Evolutionary conservation across 805 yeast species (phyloP).

Genomic region (Saccharomycopsis javanensis): DNA sequence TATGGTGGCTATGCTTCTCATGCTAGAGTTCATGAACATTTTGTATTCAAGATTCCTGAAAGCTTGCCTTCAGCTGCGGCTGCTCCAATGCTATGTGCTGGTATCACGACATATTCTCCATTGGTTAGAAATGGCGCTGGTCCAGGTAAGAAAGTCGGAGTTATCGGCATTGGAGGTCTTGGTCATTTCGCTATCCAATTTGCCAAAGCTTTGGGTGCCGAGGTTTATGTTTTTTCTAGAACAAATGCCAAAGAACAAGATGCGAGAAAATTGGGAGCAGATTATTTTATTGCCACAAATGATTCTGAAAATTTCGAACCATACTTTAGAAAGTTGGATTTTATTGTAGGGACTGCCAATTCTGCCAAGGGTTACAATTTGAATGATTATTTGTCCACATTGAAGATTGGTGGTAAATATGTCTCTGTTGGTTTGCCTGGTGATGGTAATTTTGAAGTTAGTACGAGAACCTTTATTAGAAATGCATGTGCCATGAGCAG

Average conservation of each 20-base stretch:
- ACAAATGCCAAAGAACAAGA: conserved; percentile 38
- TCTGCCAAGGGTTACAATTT: conserved; percentile 15
- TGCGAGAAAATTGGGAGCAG: conserved; percentile 43
- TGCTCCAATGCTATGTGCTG: conserved; percentile 74
- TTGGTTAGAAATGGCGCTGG: conserved; percentile 42
- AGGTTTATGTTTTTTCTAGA: conserved; percentile 49
- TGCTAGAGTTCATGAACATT: conserved; percentile 52
- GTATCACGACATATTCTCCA: conserved; percentile 64
- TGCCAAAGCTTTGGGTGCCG: conserved; percentile 52
- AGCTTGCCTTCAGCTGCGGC: conserved; percentile 40
- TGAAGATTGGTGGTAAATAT: conserved; percentile 50
- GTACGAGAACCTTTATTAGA: conserved; percentile 26
- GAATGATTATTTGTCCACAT: conserved; percentile 22
- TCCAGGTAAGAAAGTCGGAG: conserved; percentile 42
- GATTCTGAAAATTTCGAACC: conserved; percentile 29
- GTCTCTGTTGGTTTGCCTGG: conserved; percentile 63
- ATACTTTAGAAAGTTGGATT: conserved; percentile 8
- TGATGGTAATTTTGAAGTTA: conserved; percentile 25
- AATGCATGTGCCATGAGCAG: conserved; percentile 33
- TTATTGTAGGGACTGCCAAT: conserved; percentile 43
- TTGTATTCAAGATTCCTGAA: conserved; percentile 57
- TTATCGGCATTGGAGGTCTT: conserved; percentile 48
- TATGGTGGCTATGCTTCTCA: conserved; percentile 68
- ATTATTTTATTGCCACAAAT: conserved; percentile 42
- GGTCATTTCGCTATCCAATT: conserved; percentile 48